Percentiles rank a stretch among this genome's conserved stretches.
Evolutionary conservation across 192 early-diverging fungal species (phyloP).

Genomic region (Umbelopsis isabellina): DNA sequence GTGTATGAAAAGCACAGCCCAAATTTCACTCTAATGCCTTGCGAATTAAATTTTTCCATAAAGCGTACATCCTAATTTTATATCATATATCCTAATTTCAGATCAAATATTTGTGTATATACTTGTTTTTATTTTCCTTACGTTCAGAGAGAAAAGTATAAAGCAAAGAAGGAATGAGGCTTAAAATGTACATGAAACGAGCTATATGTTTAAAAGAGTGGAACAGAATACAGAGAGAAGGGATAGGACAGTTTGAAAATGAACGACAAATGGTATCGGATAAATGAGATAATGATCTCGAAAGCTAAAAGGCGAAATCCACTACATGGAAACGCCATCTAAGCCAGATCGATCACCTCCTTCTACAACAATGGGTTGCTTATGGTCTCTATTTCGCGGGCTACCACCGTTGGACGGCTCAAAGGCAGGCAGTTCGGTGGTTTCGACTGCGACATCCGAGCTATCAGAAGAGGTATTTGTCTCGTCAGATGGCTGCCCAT

Average conservation of each 20-base stretch:
- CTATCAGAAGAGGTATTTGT: background rate
- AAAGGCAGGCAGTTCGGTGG: background rate
- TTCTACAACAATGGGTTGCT: background rate
- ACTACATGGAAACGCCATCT: background rate
- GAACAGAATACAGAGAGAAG: background rate
- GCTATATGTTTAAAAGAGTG: background rate
- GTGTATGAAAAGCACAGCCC: background rate
- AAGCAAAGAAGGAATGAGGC: background rate
- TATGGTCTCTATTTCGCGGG: background rate
- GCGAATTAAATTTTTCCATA: no score
- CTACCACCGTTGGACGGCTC: background rate
- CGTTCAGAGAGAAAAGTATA: background rate
- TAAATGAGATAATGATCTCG: background rate
- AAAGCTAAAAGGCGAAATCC: background rate
- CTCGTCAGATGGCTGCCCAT: no score
- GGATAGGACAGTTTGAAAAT: background rate
- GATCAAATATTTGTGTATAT: no score
- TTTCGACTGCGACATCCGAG: background rate
- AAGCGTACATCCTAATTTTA: no score
- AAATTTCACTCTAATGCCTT: no score
- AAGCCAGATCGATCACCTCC: conserved; percentile 1
- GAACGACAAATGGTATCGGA: conserved; percentile 4
- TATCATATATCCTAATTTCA: no score
- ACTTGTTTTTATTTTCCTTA: no score
- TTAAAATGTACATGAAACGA: conserved; percentile 19